Conservation (phyloP, 2,329 filamentous ascomycete genomes). For the Sporothrix globosa region DNA sequence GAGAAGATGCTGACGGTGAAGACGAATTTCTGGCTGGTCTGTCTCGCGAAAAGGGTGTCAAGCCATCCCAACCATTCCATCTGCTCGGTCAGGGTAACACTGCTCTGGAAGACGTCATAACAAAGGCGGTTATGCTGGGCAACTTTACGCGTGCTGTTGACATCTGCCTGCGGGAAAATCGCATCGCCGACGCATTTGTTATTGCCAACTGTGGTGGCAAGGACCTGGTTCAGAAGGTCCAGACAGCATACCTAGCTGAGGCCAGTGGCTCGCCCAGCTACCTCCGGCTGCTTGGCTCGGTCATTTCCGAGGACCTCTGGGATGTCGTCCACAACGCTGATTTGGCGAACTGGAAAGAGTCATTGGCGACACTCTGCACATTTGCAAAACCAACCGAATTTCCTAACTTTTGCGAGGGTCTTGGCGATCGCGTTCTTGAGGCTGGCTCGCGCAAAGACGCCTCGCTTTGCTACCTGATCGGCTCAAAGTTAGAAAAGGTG, state of each 20-base stretch:
- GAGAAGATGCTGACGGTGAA: conserved; percentile 70
- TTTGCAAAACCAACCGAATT: conserved; percentile 92
- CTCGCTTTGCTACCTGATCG: conserved; percentile 93
- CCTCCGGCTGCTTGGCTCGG: conserved; percentile 82
- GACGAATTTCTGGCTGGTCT: conserved; percentile 88
- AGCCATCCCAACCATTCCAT: conserved; percentile 92
- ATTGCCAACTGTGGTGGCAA: conserved; percentile 96
- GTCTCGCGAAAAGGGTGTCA: conserved; percentile 84
- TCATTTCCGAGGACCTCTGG: conserved; percentile 96
- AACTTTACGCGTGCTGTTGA: conserved; percentile 89
- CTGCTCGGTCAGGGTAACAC: conserved; percentile 84
- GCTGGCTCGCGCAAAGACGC: conserved; percentile 81
- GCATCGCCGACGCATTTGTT: conserved; percentile 95
- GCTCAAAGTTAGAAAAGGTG: conserved; percentile 96
- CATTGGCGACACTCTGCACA: conserved; percentile 93
- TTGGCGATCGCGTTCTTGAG: conserved; percentile 88
- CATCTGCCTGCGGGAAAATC: conserved; percentile 83
- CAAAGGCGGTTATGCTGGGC: conserved; percentile 83
- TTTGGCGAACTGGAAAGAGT: conserved; percentile 91
- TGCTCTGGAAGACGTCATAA: conserved; percentile 81
- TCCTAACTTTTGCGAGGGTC: conserved; percentile 88
- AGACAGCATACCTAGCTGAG: conserved; percentile 84
- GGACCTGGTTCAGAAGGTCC: conserved; percentile 90
- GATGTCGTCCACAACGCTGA: conserved; percentile 97
- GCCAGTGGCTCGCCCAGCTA: conserved; percentile 87